Base-by-base conservation (phyloP, 2,329 filamentous ascomycete species). In the Ascochyta pisi region DNA sequence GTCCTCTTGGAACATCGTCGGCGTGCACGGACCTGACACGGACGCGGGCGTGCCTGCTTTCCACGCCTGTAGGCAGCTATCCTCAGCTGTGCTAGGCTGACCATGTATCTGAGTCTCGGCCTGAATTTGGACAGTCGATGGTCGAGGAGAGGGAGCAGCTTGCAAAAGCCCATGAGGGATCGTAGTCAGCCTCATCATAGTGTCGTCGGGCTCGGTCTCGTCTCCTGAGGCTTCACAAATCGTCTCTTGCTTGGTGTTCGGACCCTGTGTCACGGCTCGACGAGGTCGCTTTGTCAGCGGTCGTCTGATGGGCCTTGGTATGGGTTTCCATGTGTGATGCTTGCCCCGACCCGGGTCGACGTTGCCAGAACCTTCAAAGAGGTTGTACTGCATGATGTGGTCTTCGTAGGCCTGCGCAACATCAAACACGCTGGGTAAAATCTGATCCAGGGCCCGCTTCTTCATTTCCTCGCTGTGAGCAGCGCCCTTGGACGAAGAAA, bases 401-500 rank as follows among this genome's bases (percentile, higher is more conserved):
- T 73, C 70, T 54, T 74, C 70, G 41, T 69, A 64, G 1, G 60
- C 51, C 38, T 67, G 63, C 1, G 69, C 68, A n/a, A 64, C 53
- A 8, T 70, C 66, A 29, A 73, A 72, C 2, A 74, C 35, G 34
- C 64, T 70, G 7, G 67, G 66, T 19, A 73, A 16, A 26, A 74
- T 68, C 15, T 60, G 44, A 4, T 63, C 50, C 23, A 67, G 41
- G 3, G 70, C 69, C 27, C 68, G 67, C 19, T 50, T 49, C 54
- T 68, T 70, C 69, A 72, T 73, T 23, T 50, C 45, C 27, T 62
- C 57, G 38, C 65, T 68, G 37, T 69, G 72, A 3, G 24, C 45
- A 10, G 55, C 33, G 3, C 62, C 62, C 33, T 66, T 66, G 26
- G 68, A 65, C 4, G 69, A 70, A 1, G 70, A 71, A 34, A 73